Percentiles rank a stretch among this genome's conserved stretches.
These are phyloP conservation scores for Paramecium biaurelia DNA, from an alignment of 73 alveolate genomes.

Conservation along the genomic window DNA sequence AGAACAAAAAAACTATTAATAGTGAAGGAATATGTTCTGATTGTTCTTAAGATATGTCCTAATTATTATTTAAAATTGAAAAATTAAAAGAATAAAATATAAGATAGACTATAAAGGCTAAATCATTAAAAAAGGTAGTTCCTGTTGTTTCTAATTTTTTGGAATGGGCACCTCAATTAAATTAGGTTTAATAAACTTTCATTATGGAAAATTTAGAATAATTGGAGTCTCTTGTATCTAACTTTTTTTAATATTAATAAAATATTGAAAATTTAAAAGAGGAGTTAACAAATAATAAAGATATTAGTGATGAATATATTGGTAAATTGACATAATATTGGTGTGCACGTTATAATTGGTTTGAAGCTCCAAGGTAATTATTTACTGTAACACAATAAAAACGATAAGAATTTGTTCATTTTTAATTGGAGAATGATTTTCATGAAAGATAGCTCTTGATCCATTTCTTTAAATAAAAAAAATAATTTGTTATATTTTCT, in stretches of 20 bases:
- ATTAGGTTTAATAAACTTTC: background rate
- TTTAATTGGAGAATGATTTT: background rate
- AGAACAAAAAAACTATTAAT: background rate
- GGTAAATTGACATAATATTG: constrained; percentile 29
- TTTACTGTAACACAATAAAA: background rate
- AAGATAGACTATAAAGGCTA: background rate
- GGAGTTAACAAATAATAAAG: constrained; percentile 7
- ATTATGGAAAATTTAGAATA: constrained; percentile 26
- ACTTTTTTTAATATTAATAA: background rate
- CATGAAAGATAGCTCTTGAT: background rate
- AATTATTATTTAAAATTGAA: background rate
- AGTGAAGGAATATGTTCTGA: background rate
- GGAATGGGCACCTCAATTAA: background rate
- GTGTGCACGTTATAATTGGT: background rate
- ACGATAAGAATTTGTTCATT: background rate
- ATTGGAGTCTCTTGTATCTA: background rate
- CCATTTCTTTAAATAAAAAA: background rate
- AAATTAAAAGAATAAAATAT: background rate
- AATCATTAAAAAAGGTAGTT: background rate
- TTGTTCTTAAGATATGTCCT: constrained; percentile 27
- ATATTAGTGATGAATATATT: constrained; percentile 40
- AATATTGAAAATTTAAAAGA: background rate
- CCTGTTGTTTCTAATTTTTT: constrained; percentile 25
- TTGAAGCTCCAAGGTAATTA: background rate
- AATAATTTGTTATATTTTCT: background rate